Base-by-base conservation (phyloP, 345 rosid species). In the Psidium guajava region DNA sequence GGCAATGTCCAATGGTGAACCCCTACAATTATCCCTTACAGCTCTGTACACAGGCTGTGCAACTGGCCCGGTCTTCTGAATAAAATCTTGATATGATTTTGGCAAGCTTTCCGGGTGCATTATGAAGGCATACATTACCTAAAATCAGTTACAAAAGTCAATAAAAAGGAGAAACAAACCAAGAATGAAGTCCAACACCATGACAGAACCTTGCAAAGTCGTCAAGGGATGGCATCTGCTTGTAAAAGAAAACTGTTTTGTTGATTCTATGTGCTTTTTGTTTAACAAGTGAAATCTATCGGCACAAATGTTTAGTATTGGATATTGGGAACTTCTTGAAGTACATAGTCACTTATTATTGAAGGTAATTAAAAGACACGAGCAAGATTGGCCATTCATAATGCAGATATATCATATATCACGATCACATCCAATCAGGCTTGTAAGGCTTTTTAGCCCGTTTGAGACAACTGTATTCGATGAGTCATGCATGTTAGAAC, bases 21-120 rank as follows among this genome's bases (percentile, higher is more conserved):
- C 98, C 91, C 99, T 93, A 91, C 99, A 96, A 91, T 90, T 91
- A 32, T 96, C 97, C 91, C 94, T 92, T 32, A 98, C 98, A 85
- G 99, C 96, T 90, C 94, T 95, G 90, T 98, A 98, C 12, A 94
- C 96, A 84, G 99, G 98, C 10, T 88, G 90, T 42, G 95, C 94
- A 86, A 96, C 98, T 83, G 99, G 99, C 81, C 99, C 99, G 36
- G 99, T 98, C 90, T 96, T 96, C 90, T 96, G 99, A 88, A 98
- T 98, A 80, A 96, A 98, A 87, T 96, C 97, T 87, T 90, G 95
- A 91, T 98, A 98, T 86, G 99, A 90, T 91, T 94, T 94, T 53
- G 99, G 99, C 93, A 98, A 92, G 92, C 97, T 98, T 91, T 94
- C 99, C 13, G 99, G 99, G 61, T 94, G 98, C 98, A 96, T 94